These are phyloP conservation scores for Pseudogymnoascus sp. DNA, from an alignment of 2,329 filamentous ascomycete genomes.

Conservation along the genomic window DNA sequence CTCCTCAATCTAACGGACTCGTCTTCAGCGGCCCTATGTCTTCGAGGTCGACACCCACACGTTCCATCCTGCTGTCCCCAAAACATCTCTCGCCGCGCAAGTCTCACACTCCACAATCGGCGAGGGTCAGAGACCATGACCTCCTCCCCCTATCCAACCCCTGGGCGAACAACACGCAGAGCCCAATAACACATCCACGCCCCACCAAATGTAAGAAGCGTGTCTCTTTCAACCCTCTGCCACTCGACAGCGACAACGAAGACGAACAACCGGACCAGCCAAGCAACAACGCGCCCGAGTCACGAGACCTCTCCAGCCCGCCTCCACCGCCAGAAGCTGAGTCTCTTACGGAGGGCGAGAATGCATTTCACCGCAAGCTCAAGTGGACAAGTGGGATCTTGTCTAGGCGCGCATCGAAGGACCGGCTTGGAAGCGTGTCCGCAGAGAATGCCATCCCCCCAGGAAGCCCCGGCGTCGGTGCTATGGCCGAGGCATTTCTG, in stretches of 20 bases:
- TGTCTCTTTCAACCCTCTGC: conserved; percentile 24
- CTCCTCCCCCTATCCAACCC: not conserved
- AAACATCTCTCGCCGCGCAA: not conserved
- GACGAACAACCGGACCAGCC: not conserved
- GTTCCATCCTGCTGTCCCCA: not conserved
- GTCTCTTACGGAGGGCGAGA: not conserved
- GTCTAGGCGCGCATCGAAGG: not conserved
- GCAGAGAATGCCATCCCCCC: not conserved
- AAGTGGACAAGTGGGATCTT: not conserved
- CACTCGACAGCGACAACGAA: not conserved
- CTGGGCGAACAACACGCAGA: not conserved
- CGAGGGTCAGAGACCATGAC: not conserved
- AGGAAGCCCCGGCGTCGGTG: conserved; percentile 26
- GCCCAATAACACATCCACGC: not conserved
- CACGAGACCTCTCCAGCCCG: not conserved
- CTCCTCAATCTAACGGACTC: not conserved
- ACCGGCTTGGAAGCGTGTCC: not conserved
- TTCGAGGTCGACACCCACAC: not conserved
- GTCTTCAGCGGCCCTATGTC: not conserved
- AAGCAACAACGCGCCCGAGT: not conserved
- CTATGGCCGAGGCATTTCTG: conserved; percentile 44
- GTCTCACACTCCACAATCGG: not conserved
- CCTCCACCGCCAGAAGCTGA: conserved; percentile 1
- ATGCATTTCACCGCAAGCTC: not conserved
- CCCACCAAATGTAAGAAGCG: conserved; percentile 19